Base-by-base conservation (phyloP, 805 yeast genomes). In the Metschnikowia similis region DNA sequence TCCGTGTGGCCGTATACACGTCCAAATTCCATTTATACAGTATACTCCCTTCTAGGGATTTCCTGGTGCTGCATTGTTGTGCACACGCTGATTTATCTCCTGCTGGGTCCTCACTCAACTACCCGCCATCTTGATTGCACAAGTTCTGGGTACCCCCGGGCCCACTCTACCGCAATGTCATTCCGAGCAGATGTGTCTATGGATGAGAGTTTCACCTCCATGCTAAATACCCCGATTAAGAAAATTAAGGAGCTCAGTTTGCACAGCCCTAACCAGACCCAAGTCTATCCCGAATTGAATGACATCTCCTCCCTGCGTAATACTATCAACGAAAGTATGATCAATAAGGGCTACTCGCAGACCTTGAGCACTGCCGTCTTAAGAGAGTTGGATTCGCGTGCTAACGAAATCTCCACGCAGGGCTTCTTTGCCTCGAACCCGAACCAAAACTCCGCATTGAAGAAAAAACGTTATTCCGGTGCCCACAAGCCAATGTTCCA, bases 221-320 rank as follows among this genome's bases (percentile, higher is more conserved):
- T 49, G 45, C 58, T 73, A 32, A 69, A 59, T 49, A 73, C 78
- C 0, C 78, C 78, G 13, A 72, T 71, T 46, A 72, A 68, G 49
- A 66, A 62, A 55, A 70, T 73, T 48, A 55, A 65, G 41, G 59
- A 64, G 30, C 59, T 73, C 32, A 56, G 65, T 6, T 51, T 73
- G 26, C 56, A 62, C 36, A 70, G 75, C 5, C 76, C 76, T 9
- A 45, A 35, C 8, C 55, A 32, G 49, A 16, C 35, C 32, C 48
- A 52, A 7, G 37, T 53, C n/a, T 55, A 55, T 45, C 59, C 60
- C 4, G 45, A 46, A 44, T 43, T 56, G 54, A 50, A 46, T 27
- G 60, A 55, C 29, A 48, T 56, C 31, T 45, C 54, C 21, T 26
- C 49, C 6, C 47, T 21, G 30, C 49, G 47, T 3, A 30, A 16